Conservation (phyloP, 805 yeast species). For the Candida schatavii region DNA sequence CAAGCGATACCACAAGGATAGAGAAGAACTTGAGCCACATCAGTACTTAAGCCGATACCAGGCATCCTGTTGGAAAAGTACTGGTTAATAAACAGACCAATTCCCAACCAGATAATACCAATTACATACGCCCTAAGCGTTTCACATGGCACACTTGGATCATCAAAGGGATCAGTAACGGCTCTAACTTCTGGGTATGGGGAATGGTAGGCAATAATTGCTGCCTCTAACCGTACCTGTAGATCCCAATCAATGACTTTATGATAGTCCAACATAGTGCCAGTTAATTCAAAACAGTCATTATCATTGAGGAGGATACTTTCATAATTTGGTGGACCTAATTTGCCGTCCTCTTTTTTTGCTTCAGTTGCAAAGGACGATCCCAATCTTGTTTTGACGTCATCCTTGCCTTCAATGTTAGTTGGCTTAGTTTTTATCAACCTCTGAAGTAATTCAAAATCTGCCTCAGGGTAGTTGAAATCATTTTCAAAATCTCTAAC, state of each 20-base stretch:
- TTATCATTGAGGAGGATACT: no score
- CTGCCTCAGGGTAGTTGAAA: constrained; percentile 41
- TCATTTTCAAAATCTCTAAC: constrained; percentile 44
- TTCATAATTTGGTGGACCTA: no score
- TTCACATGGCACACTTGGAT: constrained; percentile 41
- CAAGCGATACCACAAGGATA: constrained; percentile 38
- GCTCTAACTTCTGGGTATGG: constrained; percentile 63
- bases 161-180: constrained; percentile 53
- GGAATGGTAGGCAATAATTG: constrained; percentile 35
- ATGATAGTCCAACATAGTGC: no score
- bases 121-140: constrained; percentile 52
- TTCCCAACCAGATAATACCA: constrained; percentile 45
- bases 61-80: constrained; percentile 53
- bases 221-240: constrained; percentile 36
- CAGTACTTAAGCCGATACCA: constrained; percentile 33
- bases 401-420: no score
- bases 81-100: constrained; percentile 51
- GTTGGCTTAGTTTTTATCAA: constrained; percentile 10
- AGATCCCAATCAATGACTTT: constrained; percentile 19
- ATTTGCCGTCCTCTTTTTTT: no score
- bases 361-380: no score
- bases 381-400: no score
- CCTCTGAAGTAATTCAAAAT: constrained; percentile 29
- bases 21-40: constrained; percentile 40
- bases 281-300: no score